Conservation (phyloP, 2,329 filamentous ascomycete species). For the Penicillium sp. region DNA sequence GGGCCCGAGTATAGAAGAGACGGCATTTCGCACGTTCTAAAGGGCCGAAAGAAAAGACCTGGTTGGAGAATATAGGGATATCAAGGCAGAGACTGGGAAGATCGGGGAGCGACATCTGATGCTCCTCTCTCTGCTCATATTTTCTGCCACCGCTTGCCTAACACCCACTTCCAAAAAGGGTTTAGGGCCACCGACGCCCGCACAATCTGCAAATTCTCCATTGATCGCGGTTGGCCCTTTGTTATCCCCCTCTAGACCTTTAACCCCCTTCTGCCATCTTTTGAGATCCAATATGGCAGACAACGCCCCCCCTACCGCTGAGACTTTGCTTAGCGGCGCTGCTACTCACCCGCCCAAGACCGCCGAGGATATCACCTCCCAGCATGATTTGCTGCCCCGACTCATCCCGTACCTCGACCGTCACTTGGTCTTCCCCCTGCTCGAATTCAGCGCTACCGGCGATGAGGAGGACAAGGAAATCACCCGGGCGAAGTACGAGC, state of each 20-base stretch:
- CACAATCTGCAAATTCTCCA: conserved; percentile 31
- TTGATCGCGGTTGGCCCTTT: conserved; percentile 24
- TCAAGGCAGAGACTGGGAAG: conserved; percentile 2
- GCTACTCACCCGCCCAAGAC: conserved; percentile 45
- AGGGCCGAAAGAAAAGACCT: conserved; percentile 6
- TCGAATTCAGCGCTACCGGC: conserved; percentile 84
- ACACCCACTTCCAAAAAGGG: conserved; percentile 21
- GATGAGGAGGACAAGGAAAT: conserved; percentile 78
- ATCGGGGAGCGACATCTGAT: conserved; percentile 10
- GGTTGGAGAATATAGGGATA: conserved; percentile 9
- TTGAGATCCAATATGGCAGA: conserved; percentile 51
- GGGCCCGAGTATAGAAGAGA: conserved; percentile 33
- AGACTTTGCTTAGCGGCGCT: conserved; percentile 51
- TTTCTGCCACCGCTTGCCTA: conserved; percentile 28
- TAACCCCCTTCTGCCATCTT: conserved; percentile 20
- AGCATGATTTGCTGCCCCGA: conserved; percentile 81
- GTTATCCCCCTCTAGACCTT: conserved; percentile 18
- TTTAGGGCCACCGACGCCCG: conserved; percentile 33
- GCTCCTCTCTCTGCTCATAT: conserved; percentile 22
- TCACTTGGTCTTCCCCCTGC: conserved; percentile 92
- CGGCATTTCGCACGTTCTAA: conserved; percentile 28
- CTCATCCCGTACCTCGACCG: conserved; percentile 90
- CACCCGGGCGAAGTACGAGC: conserved; percentile 83
- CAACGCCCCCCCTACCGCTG: conserved; percentile 50
- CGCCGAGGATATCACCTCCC: conserved; percentile 60